phyloP scores from a whole-genome alignment of 305 asterid genomes.

The Andrographis paniculata region DNA sequence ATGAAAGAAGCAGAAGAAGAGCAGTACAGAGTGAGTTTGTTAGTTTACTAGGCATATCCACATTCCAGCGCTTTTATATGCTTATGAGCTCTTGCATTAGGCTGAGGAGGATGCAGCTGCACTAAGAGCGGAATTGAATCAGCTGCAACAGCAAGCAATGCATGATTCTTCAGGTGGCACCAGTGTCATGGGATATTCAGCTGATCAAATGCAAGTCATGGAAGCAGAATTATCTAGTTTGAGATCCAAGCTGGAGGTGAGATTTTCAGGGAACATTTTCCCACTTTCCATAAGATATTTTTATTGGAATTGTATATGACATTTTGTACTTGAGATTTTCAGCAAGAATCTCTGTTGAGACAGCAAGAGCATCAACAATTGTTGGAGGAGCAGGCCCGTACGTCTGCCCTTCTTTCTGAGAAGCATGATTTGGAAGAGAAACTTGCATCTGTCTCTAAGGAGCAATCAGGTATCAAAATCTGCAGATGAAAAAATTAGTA shows the following conservation, averaged over 20 bases:
- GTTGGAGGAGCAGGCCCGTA: constrained; percentile 62
- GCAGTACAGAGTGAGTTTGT: constrained; percentile 72
- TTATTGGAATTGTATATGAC: constrained; percentile 16
- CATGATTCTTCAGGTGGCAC: constrained; percentile 34
- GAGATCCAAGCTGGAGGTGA: constrained; percentile 81
- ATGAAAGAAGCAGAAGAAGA: constrained; percentile 97
- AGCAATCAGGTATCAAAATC: constrained; percentile 43
- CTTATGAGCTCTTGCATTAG: constrained; percentile 33
- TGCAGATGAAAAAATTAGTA: too few species aligned
- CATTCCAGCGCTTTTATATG: constrained; percentile 7
- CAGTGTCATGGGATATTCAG: constrained; percentile 36
- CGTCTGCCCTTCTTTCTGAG: constrained; percentile 52
- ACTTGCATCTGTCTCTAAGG: constrained; percentile 51
- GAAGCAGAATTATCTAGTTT: constrained; percentile 66
- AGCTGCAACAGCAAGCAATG: constrained; percentile 81
- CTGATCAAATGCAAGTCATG: constrained; percentile 67
- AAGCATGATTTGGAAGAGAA: constrained; percentile 83
- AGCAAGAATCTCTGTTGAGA: constrained; percentile 76
- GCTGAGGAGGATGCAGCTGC: constrained; percentile 99
- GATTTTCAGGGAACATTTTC: constrained; percentile 15
- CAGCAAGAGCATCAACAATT: constrained; percentile 61
- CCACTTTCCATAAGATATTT: constrained; percentile 7
- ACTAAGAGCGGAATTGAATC: constrained; percentile 76
- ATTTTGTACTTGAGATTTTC: constrained; percentile 18
- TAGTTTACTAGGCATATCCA: constrained; percentile 11